A percentile compares a stretch with the other conserved stretches of the same genome.
These are phyloP conservation scores for Neonectria sp. DNA, from an alignment of 2,329 filamentous ascomycete genomes.

Conservation along the genomic window DNA sequence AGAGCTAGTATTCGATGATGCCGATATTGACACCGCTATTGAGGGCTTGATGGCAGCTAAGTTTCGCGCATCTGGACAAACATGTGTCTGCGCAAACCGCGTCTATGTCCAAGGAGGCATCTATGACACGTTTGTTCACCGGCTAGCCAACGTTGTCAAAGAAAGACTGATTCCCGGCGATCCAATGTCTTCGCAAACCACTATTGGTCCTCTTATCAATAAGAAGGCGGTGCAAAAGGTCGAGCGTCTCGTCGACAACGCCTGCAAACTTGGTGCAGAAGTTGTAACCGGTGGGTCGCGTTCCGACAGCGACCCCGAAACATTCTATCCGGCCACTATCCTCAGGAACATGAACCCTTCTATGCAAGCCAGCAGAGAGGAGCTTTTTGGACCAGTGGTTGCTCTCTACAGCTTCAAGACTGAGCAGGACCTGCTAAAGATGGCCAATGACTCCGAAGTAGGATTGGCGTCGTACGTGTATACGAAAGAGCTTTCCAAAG, in stretches of 20 bases:
- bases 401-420: slow-evolving; percentile 67
- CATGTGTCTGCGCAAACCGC: slow-evolving; percentile 74
- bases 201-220: slow-evolving; percentile 74
- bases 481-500: slow-evolving; percentile 55
- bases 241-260: slow-evolving; percentile 72
- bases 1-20: slow-evolving; percentile 56
- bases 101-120: slow-evolving; percentile 72
- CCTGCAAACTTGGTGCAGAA: slow-evolving; percentile 69
- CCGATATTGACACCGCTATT: slow-evolving; percentile 76
- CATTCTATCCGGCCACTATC: slow-evolving; percentile 7
- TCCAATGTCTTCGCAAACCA: slow-evolving; percentile 66
- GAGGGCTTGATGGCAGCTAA: slow-evolving; percentile 75
- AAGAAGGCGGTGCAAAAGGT: slow-evolving; percentile 73
- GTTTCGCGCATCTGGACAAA: slow-evolving; percentile 79
- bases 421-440: slow-evolving; percentile 76
- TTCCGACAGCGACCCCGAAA: slow-evolving; percentile 54
- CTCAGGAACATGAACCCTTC: slow-evolving; percentile 8
- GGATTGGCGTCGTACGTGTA: slow-evolving; percentile 81
- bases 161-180: slow-evolving; percentile 66
- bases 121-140: slow-evolving; percentile 66
- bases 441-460: slow-evolving; percentile 75
- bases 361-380: slow-evolving; percentile 34
- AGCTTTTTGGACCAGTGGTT: slow-evolving; percentile 22
- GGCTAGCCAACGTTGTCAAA: slow-evolving; percentile 64
- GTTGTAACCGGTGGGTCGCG: slow-evolving; percentile 69